Evolutionary conservation across 1,284 basidiomycete species (phyloP).

Genomic region (Sutorius eximius): DNA sequence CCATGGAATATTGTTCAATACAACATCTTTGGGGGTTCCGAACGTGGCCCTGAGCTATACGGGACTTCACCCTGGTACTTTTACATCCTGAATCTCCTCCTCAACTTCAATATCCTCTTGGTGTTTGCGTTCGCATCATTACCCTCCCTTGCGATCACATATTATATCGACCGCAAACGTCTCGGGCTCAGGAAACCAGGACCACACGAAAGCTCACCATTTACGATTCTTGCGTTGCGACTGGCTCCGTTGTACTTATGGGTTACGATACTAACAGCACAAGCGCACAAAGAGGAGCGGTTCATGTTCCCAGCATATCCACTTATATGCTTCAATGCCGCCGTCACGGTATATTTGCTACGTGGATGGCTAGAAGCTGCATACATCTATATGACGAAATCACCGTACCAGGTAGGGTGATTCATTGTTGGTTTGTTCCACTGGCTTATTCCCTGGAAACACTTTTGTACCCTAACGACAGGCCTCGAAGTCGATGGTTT

Average conservation of each 20-base stretch:
- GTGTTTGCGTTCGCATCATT: slow-evolving; percentile 80
- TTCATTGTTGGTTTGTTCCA: slow-evolving; percentile 1
- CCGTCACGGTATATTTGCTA: slow-evolving; percentile 78
- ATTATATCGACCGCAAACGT: slow-evolving; percentile 72
- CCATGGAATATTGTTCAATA: slow-evolving; percentile 95
- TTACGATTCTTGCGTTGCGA: slow-evolving; percentile 71
- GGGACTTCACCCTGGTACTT: slow-evolving; percentile 87
- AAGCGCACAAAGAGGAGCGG: slow-evolving; percentile 96
- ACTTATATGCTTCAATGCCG: slow-evolving; percentile 92
- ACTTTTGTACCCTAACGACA: slow-evolving; percentile 31
- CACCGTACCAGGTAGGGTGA: slow-evolving; percentile 73
- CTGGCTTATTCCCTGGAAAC: slow-evolving; percentile 10
- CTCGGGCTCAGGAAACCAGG: slow-evolving; percentile 63
- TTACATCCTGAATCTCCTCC: slow-evolving; percentile 82
- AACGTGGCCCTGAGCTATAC: slow-evolving; percentile 88
- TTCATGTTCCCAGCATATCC: slow-evolving; percentile 98
- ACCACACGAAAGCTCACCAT: slow-evolving; percentile 72
- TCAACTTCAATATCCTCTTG: slow-evolving; percentile 91
- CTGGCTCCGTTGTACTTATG: slow-evolving; percentile 89
- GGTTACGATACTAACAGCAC: slow-evolving; percentile 75
- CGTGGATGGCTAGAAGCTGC: slow-evolving; percentile 84
- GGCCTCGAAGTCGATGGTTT: slow-evolving; percentile 77
- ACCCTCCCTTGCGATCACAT: slow-evolving; percentile 80
- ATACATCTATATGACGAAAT: slow-evolving; percentile 74
- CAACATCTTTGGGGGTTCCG: slow-evolving; percentile 83